A percentile compares a stretch with the other conserved stretches of the same genome.
Evolutionary conservation across 2,329 filamentous ascomycete genomes (phyloP).

Genomic region (Beauveria pseudobassiana): DNA sequence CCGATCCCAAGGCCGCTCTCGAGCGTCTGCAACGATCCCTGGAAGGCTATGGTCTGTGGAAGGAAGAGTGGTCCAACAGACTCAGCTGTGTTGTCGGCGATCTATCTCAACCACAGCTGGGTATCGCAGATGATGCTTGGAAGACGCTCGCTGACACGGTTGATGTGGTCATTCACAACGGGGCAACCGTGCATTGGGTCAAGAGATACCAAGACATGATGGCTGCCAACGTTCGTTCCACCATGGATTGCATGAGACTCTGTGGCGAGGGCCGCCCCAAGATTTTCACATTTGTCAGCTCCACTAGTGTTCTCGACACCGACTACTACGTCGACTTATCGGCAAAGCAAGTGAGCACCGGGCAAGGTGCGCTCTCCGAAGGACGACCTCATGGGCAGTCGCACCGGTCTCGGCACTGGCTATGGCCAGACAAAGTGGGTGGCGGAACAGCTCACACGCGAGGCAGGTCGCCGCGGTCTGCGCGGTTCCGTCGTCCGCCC

Average conservation of each 20-base stretch:
- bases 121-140: constrained; percentile 59
- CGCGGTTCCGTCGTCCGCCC: constrained; percentile 69
- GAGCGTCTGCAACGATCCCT: constrained; percentile 74
- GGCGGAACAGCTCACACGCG: constrained; percentile 59
- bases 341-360: constrained; percentile 49
- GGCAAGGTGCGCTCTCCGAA: constrained; percentile 61
- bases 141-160: constrained; percentile 55
- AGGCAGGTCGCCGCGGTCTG: constrained; percentile 72
- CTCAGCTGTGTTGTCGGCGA: constrained; percentile 67
- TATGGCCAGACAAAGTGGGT: constrained; percentile 93
- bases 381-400: constrained; percentile 72
- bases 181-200: constrained; percentile 76
- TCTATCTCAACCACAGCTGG: constrained; percentile 64
- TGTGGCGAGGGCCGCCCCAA: constrained; percentile 75
- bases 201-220: constrained; percentile 65
- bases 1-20: constrained; percentile 51
- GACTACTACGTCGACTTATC: constrained; percentile 74
- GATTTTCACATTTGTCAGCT: constrained; percentile 68
- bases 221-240: constrained; percentile 71
- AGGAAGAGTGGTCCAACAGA: constrained; percentile 48
- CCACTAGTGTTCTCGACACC: constrained; percentile 74
- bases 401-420: constrained; percentile 70
- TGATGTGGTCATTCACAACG: constrained; percentile 76
- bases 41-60: constrained; percentile 43
- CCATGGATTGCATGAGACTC: constrained; percentile 66